Evolutionary conservation across 2,329 filamentous ascomycete species (phyloP), one percentile per base, ranked within the genome.

Genomic region (Paraphoma sp.): DNA sequence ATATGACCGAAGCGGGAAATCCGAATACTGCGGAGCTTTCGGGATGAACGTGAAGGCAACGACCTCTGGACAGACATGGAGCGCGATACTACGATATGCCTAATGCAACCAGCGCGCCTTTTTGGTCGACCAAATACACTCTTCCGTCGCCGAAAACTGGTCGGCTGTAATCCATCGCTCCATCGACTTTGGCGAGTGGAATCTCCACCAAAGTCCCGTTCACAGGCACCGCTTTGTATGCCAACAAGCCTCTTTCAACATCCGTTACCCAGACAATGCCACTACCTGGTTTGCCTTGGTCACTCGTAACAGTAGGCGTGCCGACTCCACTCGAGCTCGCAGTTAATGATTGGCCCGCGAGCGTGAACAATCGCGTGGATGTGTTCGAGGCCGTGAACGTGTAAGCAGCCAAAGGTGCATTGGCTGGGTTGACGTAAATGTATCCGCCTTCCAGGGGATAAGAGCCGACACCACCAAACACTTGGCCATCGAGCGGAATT

Each of bases 171-270:
- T 79, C 79, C 44, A 75, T 75, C 14, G 76, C 60, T 5, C 78
- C 76, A 12, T 76, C 74, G 1, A 76, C 73, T 14, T 71, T 70
- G 2, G 78, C 76, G 3, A 80, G 44, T 6, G 65, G 60, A 56
- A 80, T 75, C 28, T 73, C 63, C 12, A 68, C 63, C 36, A 79
- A 62, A 2, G 71, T 62, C 1, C 75, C 75, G 59, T 78, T 73
- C 18, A 72, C 65, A 0, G 79, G 79, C 6, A 80, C 74, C 8
- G 79, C 77, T 45, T 74, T 71, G 62, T 74, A 81, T 1, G 77
- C 79, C 43, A 69, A 63, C 17, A 81, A 60, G 3, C 79, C 79
- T n/a, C 59, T 63, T 55, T 74, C 72, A 28, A 75, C 71, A 54
- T 80, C 78, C 1, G 74, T 70, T 17, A 80, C 63, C 78, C 78